Conservation (phyloP, 2,329 filamentous ascomycete genomes). For the Trichoderma sp. region DNA sequence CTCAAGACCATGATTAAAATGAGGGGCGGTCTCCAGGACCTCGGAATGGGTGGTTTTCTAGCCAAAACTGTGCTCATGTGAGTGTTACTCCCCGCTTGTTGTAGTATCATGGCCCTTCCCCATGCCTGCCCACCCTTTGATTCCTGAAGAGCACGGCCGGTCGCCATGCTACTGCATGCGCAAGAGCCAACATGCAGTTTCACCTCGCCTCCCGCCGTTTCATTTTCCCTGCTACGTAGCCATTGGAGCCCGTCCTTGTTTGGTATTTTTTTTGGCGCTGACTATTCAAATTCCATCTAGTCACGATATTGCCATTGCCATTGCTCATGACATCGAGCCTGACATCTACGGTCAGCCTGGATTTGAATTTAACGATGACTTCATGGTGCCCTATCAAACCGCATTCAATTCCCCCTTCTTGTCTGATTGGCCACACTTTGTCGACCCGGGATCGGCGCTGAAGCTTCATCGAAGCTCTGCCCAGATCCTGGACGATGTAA, state of each 20-base stretch:
- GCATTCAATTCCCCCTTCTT: constrained; percentile 49
- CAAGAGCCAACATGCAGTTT: background rate
- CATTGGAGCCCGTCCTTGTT: background rate
- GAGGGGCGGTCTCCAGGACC: constrained; percentile 43
- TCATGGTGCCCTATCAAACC: constrained; percentile 40
- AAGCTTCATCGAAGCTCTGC: constrained; percentile 46
- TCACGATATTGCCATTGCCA: constrained; percentile 46
- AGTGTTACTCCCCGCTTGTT: constrained; percentile 23
- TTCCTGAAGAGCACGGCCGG: background rate
- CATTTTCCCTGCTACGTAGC: background rate
- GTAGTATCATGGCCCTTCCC: background rate
- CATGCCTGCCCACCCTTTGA: background rate
- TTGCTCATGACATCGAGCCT: constrained; percentile 46
- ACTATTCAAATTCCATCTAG: constrained; percentile 29
- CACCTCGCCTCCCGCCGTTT: background rate
- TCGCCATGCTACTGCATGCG: background rate
- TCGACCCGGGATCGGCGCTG: constrained; percentile 39
- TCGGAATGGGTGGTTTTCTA: constrained; percentile 46
- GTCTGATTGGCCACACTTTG: constrained; percentile 41
- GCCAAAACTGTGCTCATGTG: constrained; percentile 50
- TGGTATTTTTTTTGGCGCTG: constrained; percentile 17
- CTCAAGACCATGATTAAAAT: constrained; percentile 47
- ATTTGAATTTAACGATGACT: constrained; percentile 42
- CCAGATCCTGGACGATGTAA: constrained; percentile 50
- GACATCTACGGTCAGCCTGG: constrained; percentile 39